These are phyloP conservation scores for Herpetomonas tarakana DNA, from an alignment of 208 protist species.

Conservation along the genomic window DNA sequence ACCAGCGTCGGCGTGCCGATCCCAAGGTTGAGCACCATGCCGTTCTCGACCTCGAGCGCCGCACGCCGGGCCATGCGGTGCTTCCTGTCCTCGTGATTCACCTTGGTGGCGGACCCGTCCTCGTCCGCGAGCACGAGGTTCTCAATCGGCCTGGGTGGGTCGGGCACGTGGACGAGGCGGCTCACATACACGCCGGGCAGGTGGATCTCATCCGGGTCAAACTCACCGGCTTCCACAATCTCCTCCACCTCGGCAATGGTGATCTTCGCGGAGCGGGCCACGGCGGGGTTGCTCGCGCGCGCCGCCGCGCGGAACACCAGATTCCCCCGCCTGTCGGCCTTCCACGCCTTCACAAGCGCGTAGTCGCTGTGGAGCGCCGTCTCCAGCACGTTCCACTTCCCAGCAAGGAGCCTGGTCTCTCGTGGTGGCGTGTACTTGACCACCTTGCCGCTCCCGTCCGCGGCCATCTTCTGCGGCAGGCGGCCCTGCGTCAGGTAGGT, in stretches of 20 bases:
- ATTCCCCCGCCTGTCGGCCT: constrained; percentile 81
- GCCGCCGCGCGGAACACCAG: constrained; percentile 83
- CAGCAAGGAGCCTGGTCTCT: constrained; percentile 83
- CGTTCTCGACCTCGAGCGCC: constrained; percentile 92
- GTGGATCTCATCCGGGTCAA: constrained; percentile 92
- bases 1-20: constrained; percentile 96
- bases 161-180: constrained; percentile 68
- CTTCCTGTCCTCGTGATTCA: constrained; percentile 25
- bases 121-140: constrained; percentile 20
- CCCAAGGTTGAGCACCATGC: constrained; percentile 95
- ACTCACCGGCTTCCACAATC: constrained; percentile 85
- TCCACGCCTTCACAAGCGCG: constrained; percentile 91
- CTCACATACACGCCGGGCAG: constrained; percentile 93
- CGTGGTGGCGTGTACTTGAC: constrained; percentile 48
- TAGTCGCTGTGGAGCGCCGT: constrained; percentile 88
- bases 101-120: not conserved
- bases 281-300: constrained; percentile 91
- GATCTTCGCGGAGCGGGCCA: constrained; percentile 77
- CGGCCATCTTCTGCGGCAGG: constrained; percentile 88
- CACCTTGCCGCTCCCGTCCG: constrained; percentile 68
- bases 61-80: constrained; percentile 91
- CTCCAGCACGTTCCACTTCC: constrained; percentile 87
- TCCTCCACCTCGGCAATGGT: constrained; percentile 95
- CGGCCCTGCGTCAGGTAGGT: constrained; percentile 77
- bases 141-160: constrained; percentile 20